Evolutionary conservation across 2,329 filamentous ascomycete genomes (phyloP), one percentile per base, ranked within the genome.

Genomic region (Aspergillus felis): DNA sequence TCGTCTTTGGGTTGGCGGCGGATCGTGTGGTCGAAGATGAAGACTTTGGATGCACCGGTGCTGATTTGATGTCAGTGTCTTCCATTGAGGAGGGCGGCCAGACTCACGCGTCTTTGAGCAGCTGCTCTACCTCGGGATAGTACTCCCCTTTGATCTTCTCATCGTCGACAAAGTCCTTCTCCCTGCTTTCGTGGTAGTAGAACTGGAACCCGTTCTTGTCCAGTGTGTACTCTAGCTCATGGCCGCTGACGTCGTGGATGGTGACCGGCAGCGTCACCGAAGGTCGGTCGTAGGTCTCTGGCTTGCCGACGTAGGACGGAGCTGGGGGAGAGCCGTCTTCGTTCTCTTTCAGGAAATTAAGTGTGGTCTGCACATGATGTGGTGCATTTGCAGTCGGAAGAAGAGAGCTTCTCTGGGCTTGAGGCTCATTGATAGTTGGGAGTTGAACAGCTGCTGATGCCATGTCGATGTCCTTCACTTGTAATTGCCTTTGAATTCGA

Each of bases 11-110:
- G 59, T 32, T 70, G 66, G 1, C 75, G 74, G 27, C 79, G 76
- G 60, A 81, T 79, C 4, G 78, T 81, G 59, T 81, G 79, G 64
- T 81, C 79, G 65, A 81, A 81, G 54, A 82, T 79, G 51, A 80
- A 71, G 32, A 81, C 69, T 3, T 72, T 69, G 25, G 72, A 74
- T 8, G 77, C 78, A 17, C 78, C 78, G 3, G 74, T 72, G 27
- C 74, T 75, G 4, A 3, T 38, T 5, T 6, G 1, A 24, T 4
- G n/a, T 55, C 22, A 51, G 20, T 51, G n/a, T 22, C 7, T 14
- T 17, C 3, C 1, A 22, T 42, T 12, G 4, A 20, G 27, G 4
- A 10, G 4, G 22, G 3, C 25, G 1, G 4, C 4, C 25, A 5
- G 25, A 60, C 69, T 7, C 61, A 74, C 71, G 68, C 69, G 55